Percentiles rank a stretch among this genome's conserved stretches.
Conservation (phyloP, 225 moss, liverwort and hornwort species). For the Sphagnum tenellum region DNA sequence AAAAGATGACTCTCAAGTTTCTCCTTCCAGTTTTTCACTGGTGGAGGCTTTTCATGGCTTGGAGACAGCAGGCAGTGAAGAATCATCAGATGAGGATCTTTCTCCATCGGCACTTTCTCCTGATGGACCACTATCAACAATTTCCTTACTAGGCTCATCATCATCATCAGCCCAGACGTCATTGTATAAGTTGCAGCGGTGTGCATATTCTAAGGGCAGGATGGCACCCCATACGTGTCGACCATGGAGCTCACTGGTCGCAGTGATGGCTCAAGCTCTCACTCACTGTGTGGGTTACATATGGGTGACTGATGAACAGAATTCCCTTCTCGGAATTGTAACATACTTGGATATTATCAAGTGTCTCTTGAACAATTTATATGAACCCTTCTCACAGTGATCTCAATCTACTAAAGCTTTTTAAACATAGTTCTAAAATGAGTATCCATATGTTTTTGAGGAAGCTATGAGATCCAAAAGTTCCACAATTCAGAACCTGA, state of each 20-base stretch:
- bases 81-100: conserved; percentile 23
- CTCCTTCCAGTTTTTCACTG: background rate
- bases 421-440: too few relatives aligned
- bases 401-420: too few relatives aligned
- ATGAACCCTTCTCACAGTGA: background rate
- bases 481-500: too few relatives aligned
- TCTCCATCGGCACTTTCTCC: conserved; percentile 4
- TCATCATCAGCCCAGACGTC: background rate
- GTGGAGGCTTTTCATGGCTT: conserved; percentile 4
- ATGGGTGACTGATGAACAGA: conserved; percentile 60
- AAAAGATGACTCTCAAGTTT: too few relatives aligned
- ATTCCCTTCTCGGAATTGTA: conserved; percentile 56
- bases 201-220: conserved; percentile 7
- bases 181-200: too few relatives aligned
- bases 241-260: conserved; percentile 60
- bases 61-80: conserved; percentile 13
- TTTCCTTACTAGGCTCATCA: background rate
- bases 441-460: too few relatives aligned
- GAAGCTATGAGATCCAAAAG: too few relatives aligned
- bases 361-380: conserved; percentile 38
- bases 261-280: conserved; percentile 72
- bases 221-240: conserved; percentile 37
- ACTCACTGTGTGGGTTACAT: conserved; percentile 65
- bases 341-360: conserved; percentile 59
- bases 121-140: background rate